Percentiles rank a stretch among this genome's conserved stretches.
These are phyloP conservation scores for Penicillium sp. DNA, from an alignment of 2,329 filamentous ascomycete species.

Conservation along the genomic window DNA sequence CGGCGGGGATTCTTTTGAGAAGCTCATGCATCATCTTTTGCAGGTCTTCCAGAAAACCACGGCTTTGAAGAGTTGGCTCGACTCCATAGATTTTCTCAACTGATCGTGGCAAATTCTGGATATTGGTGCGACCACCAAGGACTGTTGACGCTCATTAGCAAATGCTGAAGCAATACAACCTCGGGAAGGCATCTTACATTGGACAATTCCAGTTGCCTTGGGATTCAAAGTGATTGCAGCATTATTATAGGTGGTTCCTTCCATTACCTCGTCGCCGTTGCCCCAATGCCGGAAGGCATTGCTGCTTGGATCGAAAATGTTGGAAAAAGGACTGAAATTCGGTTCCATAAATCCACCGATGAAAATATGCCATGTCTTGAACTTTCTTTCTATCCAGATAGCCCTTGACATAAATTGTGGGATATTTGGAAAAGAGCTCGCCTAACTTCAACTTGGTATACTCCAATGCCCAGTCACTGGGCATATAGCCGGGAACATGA, in stretches of 20 bases:
- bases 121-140: neutral
- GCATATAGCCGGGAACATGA: too few species aligned
- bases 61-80: neutral
- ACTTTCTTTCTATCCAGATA: constrained; percentile 44
- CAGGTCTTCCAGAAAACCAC: neutral
- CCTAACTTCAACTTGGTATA: too few species aligned
- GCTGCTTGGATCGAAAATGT: constrained; percentile 21
- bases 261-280: constrained; percentile 39
- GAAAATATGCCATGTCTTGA: constrained; percentile 41
- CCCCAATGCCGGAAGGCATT: constrained; percentile 37
- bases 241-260: constrained; percentile 30
- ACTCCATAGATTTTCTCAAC: neutral
- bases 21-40: neutral
- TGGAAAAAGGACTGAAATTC: constrained; percentile 30
- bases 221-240: constrained; percentile 34
- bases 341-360: constrained; percentile 43
- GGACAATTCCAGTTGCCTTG: constrained; percentile 12
- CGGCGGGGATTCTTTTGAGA: neutral
- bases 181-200: neutral
- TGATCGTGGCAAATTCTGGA: neutral
- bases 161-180: neutral
- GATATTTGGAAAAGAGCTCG: too few species aligned
- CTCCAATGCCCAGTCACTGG: too few species aligned
- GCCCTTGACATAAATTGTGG: constrained; percentile 41
- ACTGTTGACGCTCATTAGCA: neutral